Evolutionary conservation across 108 stramenopile genomes (phyloP).

Genomic region (Hondaea fermentalgiana): DNA sequence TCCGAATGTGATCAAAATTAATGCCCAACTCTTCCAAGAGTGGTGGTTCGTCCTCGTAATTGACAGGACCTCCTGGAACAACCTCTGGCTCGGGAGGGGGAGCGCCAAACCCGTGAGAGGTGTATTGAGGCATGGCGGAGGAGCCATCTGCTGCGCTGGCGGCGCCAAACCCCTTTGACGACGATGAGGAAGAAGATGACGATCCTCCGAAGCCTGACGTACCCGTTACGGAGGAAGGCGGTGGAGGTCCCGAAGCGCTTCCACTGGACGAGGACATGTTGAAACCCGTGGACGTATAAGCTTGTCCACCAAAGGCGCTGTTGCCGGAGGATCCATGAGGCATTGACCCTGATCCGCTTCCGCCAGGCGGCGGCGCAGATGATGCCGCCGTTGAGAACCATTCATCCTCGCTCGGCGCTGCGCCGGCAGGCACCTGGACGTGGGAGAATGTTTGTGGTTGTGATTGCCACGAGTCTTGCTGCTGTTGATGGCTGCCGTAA

Average conservation of each 20-base stretch:
- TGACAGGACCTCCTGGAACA: neutral
- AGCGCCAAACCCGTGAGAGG: neutral
- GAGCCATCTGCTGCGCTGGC: neutral
- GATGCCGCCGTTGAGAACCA: neutral
- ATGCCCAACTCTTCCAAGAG: slow-evolving; percentile 96
- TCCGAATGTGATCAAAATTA: slow-evolving; percentile 79
- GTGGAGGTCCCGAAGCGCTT: no score
- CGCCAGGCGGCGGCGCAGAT: neutral
- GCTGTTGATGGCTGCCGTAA: neutral
- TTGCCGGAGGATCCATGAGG: neutral
- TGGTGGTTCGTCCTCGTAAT: slow-evolving; percentile 88
- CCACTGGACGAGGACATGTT: neutral
- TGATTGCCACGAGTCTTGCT: neutral
- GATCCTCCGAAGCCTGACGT: neutral
- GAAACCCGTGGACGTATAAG: neutral
- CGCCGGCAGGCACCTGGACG: neutral
- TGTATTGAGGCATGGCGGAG: neutral
- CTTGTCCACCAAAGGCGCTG: neutral
- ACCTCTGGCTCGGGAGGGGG: neutral
- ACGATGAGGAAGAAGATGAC: neutral
- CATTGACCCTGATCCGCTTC: neutral
- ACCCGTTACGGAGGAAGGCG: neutral
- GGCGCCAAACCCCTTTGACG: neutral
- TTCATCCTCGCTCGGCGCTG: neutral
- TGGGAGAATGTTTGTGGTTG: neutral